A percentile compares a stretch with the other conserved stretches of the same genome.
These are phyloP conservation scores for Athelia psychrophila DNA, from an alignment of 1,284 basidiomycete species.

Conservation along the genomic window DNA sequence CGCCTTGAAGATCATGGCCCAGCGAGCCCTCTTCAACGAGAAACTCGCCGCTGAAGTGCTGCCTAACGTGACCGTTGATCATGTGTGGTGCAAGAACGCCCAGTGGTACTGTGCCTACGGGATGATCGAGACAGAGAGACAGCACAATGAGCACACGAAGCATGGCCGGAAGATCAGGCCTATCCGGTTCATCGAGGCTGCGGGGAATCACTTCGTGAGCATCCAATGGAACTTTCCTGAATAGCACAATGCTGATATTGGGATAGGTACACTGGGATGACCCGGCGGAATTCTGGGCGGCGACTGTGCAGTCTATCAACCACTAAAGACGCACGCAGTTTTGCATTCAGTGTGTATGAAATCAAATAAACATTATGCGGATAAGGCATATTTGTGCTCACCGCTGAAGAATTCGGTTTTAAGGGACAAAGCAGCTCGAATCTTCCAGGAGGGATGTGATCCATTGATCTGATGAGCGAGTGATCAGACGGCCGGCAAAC, in stretches of 20 bases:
- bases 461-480: too few relatives aligned
- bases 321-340: not conserved
- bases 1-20: slow-evolving; percentile 13
- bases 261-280: not conserved
- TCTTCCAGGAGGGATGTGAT: too few relatives aligned
- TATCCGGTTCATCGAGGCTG: slow-evolving; percentile 17
- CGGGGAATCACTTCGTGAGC: slow-evolving; percentile 29
- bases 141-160: slow-evolving; percentile 15
- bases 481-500: too few relatives aligned
- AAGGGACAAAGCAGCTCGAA: too few relatives aligned
- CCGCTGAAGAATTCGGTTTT: too few relatives aligned
- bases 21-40: slow-evolving; percentile 22
- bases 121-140: slow-evolving; percentile 14
- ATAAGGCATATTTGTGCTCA: too few relatives aligned
- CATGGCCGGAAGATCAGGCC: slow-evolving; percentile 12
- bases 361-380: too few relatives aligned
- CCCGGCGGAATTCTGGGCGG: not conserved
- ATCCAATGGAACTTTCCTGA: too few relatives aligned
- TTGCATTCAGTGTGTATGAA: too few relatives aligned
- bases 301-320: not conserved
- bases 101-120: slow-evolving; percentile 23
- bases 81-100: slow-evolving; percentile 18
- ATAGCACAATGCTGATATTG: too few relatives aligned
- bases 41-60: slow-evolving; percentile 15
- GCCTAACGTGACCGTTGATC: slow-evolving; percentile 18